Evolutionary conservation across 164 flowering plant species (phyloP), one percentile per base, ranked within the genome.

Genomic region (Buxus sempervirens): DNA sequence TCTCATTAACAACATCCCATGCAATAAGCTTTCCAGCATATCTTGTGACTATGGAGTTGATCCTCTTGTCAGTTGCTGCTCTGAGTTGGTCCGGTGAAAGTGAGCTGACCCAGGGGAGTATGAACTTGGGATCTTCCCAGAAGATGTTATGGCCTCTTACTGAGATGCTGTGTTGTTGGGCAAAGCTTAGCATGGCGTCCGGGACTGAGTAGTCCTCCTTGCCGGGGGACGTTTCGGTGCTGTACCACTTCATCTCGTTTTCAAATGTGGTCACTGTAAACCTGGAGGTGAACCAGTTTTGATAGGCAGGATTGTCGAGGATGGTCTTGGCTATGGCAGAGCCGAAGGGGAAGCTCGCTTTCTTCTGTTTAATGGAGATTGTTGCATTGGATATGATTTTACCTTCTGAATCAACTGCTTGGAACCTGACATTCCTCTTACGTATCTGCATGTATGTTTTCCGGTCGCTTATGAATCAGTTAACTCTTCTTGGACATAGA

Each of bases 161-260:
- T 0, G 63, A 27, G 13, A 87, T 59, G 38, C 42, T 28, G 59
- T 81, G 56, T 12, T 72, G 69, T 26, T 75, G 54, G 32, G 77
- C 68, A 5, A 88, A 79, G 0, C 61, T 20, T 1, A 88, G 54
- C 84, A 88, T 73, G 25, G 83, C 78, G 58, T 88, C 93, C 0
- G 90, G 51, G 53, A 38, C 54, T 0, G 82, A 69, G 68, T 88
- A 88, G 80, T 88, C 77, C 23, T 71, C 83, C 4, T 70, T 22
- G 49, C 89, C 88, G 1, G 21, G 77, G 18, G 64, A 0, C 0
- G 22, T 0, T 42, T 88, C 93, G 1, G 65, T 88, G 75, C 68
- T 56, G 77, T 78, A 79, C 93, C 89, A 88, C 57, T 88, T 88
- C 84, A 88, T 80, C 51, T 88, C 93, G 57, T 88, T 72, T 36